phyloP scores from a whole-genome alignment of 257 asterid genomes.

The Nicotiana undulata region DNA sequence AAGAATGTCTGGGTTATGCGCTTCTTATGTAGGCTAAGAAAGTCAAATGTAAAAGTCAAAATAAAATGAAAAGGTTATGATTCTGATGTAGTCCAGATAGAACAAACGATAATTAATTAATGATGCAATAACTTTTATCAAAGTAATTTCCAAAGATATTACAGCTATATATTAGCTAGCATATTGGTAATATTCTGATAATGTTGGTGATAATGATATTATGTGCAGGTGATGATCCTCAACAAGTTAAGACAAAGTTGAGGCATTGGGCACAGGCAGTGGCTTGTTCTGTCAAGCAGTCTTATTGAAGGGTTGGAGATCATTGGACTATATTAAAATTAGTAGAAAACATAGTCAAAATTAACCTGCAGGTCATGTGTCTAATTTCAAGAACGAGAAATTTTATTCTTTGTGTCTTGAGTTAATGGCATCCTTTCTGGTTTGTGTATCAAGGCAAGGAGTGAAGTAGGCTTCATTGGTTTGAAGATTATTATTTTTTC shows the following conservation, averaged over 20 bases:
- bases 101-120: neutral
- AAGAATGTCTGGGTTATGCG: neutral
- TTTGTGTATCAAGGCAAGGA: neutral
- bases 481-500: neutral
- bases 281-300: constrained; percentile 64
- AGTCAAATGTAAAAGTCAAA: too few relatives aligned
- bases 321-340: neutral
- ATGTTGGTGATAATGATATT: neutral
- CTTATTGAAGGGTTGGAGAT: constrained; percentile 17
- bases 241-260: constrained; percentile 53
- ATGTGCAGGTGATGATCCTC: constrained; percentile 52
- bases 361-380: neutral
- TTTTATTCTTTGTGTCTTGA: neutral
- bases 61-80: too few relatives aligned
- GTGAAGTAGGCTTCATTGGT: neutral
- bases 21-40: neutral
- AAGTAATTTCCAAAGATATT: neutral
- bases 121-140: neutral
- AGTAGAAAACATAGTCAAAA: neutral
- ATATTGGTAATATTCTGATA: too few relatives aligned
- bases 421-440: neutral
- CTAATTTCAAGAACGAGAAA: neutral
- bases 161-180: too few relatives aligned
- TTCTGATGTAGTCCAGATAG: neutral
- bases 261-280: constrained; percentile 82